phyloP scores from a whole-genome alignment of 2,329 filamentous ascomycete species.

The Scopulariopsis brevicaulis region DNA sequence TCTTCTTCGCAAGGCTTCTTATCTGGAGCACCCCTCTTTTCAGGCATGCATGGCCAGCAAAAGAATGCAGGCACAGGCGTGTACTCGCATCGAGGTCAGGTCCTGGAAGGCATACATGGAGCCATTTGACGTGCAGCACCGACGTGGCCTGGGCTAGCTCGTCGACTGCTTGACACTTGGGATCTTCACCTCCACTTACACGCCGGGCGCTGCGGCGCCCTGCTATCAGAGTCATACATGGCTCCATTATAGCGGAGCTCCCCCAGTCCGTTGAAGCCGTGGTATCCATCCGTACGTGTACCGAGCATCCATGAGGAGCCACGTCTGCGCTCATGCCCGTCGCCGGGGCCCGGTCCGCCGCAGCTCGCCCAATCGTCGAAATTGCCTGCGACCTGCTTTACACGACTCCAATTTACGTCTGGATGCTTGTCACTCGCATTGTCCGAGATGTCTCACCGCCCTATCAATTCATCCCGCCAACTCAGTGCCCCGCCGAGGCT shows the following conservation, averaged over 20 bases:
- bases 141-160: neutral
- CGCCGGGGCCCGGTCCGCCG: neutral
- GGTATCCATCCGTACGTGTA: neutral
- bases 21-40: too few relatives aligned
- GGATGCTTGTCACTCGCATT: neutral
- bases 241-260: neutral
- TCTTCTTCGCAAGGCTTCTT: too few relatives aligned
- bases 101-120: neutral
- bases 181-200: neutral
- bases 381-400: neutral
- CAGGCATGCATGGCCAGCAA: too few relatives aligned
- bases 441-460: neutral
- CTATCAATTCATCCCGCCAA: neutral
- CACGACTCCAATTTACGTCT: neutral
- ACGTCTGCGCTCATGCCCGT: neutral
- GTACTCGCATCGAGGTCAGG: too few relatives aligned
- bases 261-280: too few relatives aligned
- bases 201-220: neutral
- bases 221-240: neutral
- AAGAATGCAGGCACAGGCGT: too few relatives aligned
- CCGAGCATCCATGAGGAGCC: neutral
- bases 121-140: neutral
- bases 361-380: neutral
- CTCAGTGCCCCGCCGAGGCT: neutral
- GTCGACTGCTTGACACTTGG: neutral